A percentile compares a stretch with the other conserved stretches of the same genome.
These are phyloP conservation scores for Botryotinia convoluta DNA, from an alignment of 2,329 filamentous ascomycete genomes.

Conservation along the genomic window DNA sequence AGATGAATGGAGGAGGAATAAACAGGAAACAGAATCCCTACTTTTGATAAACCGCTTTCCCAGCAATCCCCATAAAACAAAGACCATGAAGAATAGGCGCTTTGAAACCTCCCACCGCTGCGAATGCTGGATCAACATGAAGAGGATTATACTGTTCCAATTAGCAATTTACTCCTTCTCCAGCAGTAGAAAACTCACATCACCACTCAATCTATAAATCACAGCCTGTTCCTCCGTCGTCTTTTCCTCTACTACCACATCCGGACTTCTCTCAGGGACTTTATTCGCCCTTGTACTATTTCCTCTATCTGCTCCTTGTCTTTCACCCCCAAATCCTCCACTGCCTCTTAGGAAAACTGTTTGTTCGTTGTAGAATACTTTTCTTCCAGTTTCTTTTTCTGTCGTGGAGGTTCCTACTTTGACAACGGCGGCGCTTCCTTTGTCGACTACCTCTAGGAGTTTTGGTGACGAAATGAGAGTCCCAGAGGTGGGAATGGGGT, in stretches of 20 bases:
- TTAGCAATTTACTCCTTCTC: neutral
- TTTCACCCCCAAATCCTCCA: constrained; percentile 83
- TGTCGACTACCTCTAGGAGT: constrained; percentile 93
- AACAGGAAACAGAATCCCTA: constrained; percentile 40
- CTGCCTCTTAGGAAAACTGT: constrained; percentile 90
- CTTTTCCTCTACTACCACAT: constrained; percentile 78
- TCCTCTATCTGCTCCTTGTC: constrained; percentile 74
- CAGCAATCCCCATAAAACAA: constrained; percentile 88
- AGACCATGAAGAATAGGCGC: constrained; percentile 94
- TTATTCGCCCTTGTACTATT: constrained; percentile 76
- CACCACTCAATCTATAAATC: constrained; percentile 87
- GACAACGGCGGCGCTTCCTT: constrained; percentile 83
- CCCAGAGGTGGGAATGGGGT: constrained; percentile 82
- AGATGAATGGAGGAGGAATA: neutral
- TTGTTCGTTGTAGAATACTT: constrained; percentile 94
- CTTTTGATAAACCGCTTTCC: constrained; percentile 82
- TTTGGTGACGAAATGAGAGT: constrained; percentile 72
- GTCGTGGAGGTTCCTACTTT: constrained; percentile 79
- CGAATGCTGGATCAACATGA: constrained; percentile 91
- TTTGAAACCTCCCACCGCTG: constrained; percentile 94
- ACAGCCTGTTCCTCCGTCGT: constrained; percentile 91
- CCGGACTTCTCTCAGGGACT: constrained; percentile 72
- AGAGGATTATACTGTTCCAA: constrained; percentile 54
- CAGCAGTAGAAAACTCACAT: constrained; percentile 58
- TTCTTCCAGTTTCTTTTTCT: constrained; percentile 79